Percentiles rank a stretch among this genome's conserved stretches.
phyloP scores from a whole-genome alignment of 768 basidiomycete genomes.

The Xerocomellus intermedius region DNA sequence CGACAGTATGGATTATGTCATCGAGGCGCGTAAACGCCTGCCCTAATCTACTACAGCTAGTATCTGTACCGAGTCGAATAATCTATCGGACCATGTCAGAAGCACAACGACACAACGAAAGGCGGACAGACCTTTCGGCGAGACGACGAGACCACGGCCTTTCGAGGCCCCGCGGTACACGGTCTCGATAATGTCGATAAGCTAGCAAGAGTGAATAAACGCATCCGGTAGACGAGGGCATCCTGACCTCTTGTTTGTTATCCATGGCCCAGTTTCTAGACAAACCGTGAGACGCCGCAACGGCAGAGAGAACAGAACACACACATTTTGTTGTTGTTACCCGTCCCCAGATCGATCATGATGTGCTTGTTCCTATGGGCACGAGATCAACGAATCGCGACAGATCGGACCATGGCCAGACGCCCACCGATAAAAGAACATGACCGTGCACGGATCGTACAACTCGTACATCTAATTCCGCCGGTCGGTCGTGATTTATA shows the following conservation, averaged over 20 bases:
- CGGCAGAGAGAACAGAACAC: slow-evolving; percentile 27
- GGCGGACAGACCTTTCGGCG: slow-evolving; percentile 74
- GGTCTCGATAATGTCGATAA: slow-evolving; percentile 97
- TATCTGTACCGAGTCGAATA: slow-evolving; percentile 83
- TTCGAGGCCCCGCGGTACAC: slow-evolving; percentile 98
- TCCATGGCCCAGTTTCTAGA: slow-evolving; percentile 97
- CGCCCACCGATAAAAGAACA: slow-evolving; percentile 95
- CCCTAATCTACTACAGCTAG: slow-evolving; percentile 32
- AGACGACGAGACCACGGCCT: slow-evolving; percentile 95
- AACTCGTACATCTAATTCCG: slow-evolving; percentile 89
- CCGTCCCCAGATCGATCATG: slow-evolving; percentile 99
- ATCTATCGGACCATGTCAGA: slow-evolving; percentile 40
- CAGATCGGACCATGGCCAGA: not conserved
- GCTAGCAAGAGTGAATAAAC: slow-evolving; percentile 40
- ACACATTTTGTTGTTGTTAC: slow-evolving; percentile 99
- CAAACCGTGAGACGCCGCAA: not conserved
- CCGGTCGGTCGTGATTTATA: not conserved
- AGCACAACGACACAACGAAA: too few species aligned
- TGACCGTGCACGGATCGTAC: slow-evolving; percentile 95
- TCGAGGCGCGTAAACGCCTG: slow-evolving; percentile 26
- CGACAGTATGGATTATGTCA: slow-evolving; percentile 22
- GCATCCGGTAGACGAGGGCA: not conserved
- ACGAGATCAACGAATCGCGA: not conserved
- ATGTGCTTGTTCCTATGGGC: slow-evolving; percentile 88
- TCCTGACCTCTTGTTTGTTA: slow-evolving; percentile 90